Percentiles rank a stretch among this genome's conserved stretches.
Conservation (phyloP, 2,329 filamentous ascomycete species). For the Microsporum audouinii region DNA sequence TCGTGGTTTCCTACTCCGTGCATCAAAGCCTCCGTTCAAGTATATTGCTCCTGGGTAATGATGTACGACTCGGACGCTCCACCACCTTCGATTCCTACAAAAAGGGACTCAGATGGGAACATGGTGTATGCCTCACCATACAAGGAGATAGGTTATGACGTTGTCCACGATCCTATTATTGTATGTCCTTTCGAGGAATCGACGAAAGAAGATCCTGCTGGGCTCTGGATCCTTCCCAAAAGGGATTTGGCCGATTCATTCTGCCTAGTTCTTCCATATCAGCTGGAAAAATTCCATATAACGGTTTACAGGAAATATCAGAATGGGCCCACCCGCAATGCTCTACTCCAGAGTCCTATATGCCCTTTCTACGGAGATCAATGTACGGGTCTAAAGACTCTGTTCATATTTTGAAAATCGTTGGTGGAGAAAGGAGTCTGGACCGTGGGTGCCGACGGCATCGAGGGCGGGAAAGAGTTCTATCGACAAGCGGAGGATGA, state of each 20-base stretch:
- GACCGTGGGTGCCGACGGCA: neutral
- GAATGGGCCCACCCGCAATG: neutral
- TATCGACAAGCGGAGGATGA: neutral
- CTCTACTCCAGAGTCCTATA: neutral
- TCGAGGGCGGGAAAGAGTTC: slow-evolving; percentile 1
- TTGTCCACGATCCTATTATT: neutral
- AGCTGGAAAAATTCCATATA: neutral
- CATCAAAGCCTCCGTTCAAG: slow-evolving; percentile 1
- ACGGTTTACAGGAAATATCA: neutral
- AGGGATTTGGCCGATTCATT: neutral
- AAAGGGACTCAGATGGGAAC: neutral
- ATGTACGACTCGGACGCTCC: neutral
- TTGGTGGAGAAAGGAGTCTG: slow-evolving; percentile 4
- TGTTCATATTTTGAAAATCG: neutral
- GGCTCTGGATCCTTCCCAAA: neutral
- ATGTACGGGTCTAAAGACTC: neutral
- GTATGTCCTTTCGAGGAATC: neutral
- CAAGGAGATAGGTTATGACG: neutral
- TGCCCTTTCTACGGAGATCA: neutral
- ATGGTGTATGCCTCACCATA: neutral
- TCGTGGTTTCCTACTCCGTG: slow-evolving; percentile 2
- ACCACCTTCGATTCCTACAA: neutral
- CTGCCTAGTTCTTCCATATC: neutral
- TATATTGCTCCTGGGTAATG: slow-evolving; percentile 1
- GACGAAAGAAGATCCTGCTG: neutral